Conservation (phyloP, 768 basidiomycete genomes). For the Pholiota microspora region DNA sequence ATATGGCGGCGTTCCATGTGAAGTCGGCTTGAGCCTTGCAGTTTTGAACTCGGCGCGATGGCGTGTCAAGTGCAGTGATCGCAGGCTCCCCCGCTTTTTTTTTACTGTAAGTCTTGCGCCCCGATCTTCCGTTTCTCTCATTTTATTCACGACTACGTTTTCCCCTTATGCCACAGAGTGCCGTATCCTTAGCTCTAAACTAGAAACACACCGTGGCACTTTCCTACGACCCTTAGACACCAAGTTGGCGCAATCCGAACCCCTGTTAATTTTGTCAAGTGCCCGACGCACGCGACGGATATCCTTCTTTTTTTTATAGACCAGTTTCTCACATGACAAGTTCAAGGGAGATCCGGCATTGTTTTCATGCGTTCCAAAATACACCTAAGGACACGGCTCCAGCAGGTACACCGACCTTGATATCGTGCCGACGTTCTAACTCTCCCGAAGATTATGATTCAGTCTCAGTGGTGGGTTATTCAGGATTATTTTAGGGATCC, state of each 20-base stretch:
- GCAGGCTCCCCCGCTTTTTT: not conserved
- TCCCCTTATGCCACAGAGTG: not conserved
- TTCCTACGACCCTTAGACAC: slow-evolving; percentile 4
- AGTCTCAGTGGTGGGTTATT: not conserved
- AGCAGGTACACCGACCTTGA: slow-evolving; percentile 2
- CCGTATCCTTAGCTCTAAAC: not conserved
- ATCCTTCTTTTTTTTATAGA: slow-evolving; percentile 9
- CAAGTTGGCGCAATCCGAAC: slow-evolving; percentile 9
- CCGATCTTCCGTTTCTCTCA: not conserved
- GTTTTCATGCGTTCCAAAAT: slow-evolving; percentile 13
- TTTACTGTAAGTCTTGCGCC: not conserved
- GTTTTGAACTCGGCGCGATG: not conserved
- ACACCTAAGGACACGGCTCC: not conserved
- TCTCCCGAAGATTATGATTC: not conserved
- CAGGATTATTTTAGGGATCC: not conserved
- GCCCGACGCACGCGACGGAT: slow-evolving; percentile 12
- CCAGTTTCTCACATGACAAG: slow-evolving; percentile 10
- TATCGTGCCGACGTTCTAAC: not conserved
- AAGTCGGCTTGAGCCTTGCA: not conserved
- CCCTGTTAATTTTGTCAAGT: slow-evolving; percentile 6
- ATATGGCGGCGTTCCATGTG: slow-evolving; percentile 6
- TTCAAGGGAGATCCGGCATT: slow-evolving; percentile 9
- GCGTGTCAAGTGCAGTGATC: slow-evolving; percentile 3
- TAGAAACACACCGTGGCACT: not conserved
- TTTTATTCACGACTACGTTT: not conserved